Percentiles rank a stretch among this genome's conserved stretches.
Evolutionary conservation across 2,329 filamentous ascomycete genomes (phyloP).

Genomic region (Tolypocladium pustulatum): DNA sequence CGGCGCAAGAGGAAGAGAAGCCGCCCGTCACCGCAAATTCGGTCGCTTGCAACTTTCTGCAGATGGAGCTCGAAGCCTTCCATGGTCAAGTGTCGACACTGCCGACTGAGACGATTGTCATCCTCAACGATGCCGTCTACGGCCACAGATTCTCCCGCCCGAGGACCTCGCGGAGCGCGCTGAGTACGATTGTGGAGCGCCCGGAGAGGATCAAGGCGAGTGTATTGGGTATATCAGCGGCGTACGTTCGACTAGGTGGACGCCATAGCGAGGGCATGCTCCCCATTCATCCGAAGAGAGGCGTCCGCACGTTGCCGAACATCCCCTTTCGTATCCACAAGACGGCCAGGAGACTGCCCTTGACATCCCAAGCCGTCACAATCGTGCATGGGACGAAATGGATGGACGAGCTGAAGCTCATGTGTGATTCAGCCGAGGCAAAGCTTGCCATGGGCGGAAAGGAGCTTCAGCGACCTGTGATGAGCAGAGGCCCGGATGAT

Average conservation of each 20-base stretch:
- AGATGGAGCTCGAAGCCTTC: constrained; percentile 56
- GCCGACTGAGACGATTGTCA: constrained; percentile 58
- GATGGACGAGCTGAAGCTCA: constrained; percentile 82
- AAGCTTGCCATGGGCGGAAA: constrained; percentile 69
- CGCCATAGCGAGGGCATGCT: constrained; percentile 62
- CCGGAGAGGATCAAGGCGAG: constrained; percentile 83
- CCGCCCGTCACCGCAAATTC: constrained; percentile 36
- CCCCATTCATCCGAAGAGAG: constrained; percentile 53
- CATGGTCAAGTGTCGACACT: constrained; percentile 32
- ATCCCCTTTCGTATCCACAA: constrained; percentile 80
- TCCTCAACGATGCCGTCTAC: constrained; percentile 90
- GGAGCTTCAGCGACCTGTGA: constrained; percentile 62
- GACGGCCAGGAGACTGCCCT: constrained; percentile 58
- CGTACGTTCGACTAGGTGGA: constrained; percentile 83
- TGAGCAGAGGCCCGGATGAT: constrained; percentile 38
- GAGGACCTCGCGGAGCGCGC: constrained; percentile 57
- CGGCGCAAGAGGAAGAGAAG: constrained; percentile 21
- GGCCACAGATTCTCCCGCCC: constrained; percentile 85
- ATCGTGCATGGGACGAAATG: constrained; percentile 85
- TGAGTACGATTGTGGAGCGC: constrained; percentile 81
- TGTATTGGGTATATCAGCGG: constrained; percentile 70
- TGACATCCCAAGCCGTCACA: constrained; percentile 69
- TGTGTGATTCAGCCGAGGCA: constrained; percentile 73
- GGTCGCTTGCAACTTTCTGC: constrained; percentile 59
- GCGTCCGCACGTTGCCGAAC: constrained; percentile 41